phyloP scores from a whole-genome alignment of 1,284 basidiomycete genomes.

The Rhodotorula sp. region DNA sequence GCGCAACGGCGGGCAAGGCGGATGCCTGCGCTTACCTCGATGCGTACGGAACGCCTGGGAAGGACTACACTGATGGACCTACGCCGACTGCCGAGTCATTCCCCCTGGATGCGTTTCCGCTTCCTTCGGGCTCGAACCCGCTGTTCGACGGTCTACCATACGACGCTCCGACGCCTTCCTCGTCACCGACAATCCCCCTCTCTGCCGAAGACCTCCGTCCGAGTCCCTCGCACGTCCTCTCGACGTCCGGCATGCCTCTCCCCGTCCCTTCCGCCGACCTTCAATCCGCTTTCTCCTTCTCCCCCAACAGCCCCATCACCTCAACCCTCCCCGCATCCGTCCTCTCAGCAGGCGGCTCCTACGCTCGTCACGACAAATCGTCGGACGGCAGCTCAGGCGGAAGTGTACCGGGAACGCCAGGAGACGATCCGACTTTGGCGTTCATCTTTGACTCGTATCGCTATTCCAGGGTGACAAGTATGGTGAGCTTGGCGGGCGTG shows the following conservation, averaged over 20 bases:
- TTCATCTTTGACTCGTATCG: slow-evolving; percentile 34
- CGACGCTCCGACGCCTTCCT: not conserved
- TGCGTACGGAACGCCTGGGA: not conserved
- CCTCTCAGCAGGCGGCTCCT: not conserved
- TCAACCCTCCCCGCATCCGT: not conserved
- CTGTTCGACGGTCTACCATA: not conserved
- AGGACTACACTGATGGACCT: not conserved
- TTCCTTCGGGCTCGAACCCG: not conserved
- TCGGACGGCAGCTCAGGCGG: not conserved
- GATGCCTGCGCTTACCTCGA: no score
- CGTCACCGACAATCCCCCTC: not conserved
- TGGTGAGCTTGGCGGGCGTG: not conserved
- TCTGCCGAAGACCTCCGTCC: not conserved
- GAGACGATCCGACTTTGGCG: slow-evolving; percentile 22
- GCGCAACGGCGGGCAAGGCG: not conserved
- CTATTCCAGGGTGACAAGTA: not conserved
- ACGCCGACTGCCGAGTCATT: not conserved
- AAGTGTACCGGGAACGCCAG: not conserved
- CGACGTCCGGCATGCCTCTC: not conserved
- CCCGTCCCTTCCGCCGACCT: not conserved
- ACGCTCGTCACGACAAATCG: not conserved
- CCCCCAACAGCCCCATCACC: not conserved
- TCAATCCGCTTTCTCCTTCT: slow-evolving; percentile 1
- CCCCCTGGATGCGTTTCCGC: not conserved
- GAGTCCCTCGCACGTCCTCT: not conserved